These are phyloP conservation scores for Thraustochytrium striatum DNA, from an alignment of 352 stramenopile genomes.

Conservation along the genomic window DNA sequence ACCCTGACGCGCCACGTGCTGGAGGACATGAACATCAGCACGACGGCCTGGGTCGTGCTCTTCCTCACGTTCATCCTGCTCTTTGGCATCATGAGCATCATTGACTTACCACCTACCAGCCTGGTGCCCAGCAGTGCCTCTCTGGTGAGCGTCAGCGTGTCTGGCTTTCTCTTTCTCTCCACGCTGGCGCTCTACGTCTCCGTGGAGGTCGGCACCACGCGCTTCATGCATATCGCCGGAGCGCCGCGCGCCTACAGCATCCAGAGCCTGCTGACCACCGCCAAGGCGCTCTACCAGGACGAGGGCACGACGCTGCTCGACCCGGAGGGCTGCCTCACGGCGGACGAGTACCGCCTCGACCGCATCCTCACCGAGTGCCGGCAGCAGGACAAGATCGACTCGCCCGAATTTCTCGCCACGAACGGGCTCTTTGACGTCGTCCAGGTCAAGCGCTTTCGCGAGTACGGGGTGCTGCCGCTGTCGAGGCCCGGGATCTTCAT, in stretches of 20 bases:
- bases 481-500: background rate
- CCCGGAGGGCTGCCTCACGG: slow-evolving; percentile 1
- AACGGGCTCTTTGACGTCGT: slow-evolving; percentile 1
- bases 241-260: background rate
- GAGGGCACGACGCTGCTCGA: background rate
- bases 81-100: background rate
- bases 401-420: background rate
- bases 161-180: background rate
- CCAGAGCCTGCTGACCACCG: background rate
- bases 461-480: background rate
- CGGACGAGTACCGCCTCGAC: slow-evolving; percentile 12
- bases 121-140: background rate
- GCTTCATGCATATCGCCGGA: background rate
- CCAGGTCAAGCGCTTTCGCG: slow-evolving; percentile 4
- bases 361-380: background rate
- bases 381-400: slow-evolving; percentile 12
- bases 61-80: background rate
- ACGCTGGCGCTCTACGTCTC: background rate
- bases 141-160: background rate
- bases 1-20: slow-evolving; percentile 4
- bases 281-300: background rate
- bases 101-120: background rate
- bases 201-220: background rate
- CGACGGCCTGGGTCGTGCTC: background rate
- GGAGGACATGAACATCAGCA: background rate